Evolutionary conservation across 352 stramenopile genomes (phyloP).

Genomic region (Thalassiosira livingstoniorum): DNA sequence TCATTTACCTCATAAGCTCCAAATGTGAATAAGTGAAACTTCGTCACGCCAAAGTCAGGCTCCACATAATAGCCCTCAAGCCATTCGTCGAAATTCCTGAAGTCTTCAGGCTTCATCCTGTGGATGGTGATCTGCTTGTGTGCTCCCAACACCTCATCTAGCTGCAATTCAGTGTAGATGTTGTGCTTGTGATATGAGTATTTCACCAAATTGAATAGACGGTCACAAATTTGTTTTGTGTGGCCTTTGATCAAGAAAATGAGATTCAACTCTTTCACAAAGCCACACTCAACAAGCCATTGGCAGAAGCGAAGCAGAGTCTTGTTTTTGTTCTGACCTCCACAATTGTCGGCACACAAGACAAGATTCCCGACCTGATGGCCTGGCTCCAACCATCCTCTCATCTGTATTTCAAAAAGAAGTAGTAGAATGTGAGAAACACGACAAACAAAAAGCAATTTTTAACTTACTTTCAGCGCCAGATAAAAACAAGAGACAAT

Average conservation of each 20-base stretch:
- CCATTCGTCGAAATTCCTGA: not conserved
- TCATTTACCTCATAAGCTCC: not conserved
- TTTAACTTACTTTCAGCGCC: conserved; percentile 14
- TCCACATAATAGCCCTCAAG: not conserved
- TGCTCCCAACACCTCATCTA: not conserved
- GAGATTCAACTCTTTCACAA: conserved; percentile 12
- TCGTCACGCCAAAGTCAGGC: not conserved
- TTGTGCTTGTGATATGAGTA: conserved; percentile 1
- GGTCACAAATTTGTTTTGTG: conserved; percentile 34
- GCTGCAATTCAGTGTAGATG: not conserved
- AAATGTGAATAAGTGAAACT: conserved; percentile 1
- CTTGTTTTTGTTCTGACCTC: conserved; percentile 42
- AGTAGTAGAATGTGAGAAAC: not conserved
- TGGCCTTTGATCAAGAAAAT: conserved; percentile 33
- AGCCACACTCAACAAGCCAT: conserved; percentile 22
- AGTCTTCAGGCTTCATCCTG: not conserved
- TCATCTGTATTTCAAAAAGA: not conserved
- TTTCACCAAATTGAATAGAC: conserved; percentile 29
- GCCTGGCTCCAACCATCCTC: not conserved
- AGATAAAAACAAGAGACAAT: conserved; percentile 13
- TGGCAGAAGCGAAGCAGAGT: conserved; percentile 9
- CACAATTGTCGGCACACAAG: conserved; percentile 27
- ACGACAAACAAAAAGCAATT: not conserved
- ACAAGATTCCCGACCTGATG: conserved; percentile 1
- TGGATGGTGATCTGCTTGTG: not conserved